A percentile compares a stretch with the other conserved stretches of the same genome.
Conservation (phyloP, 371 early-diverging fungal species). For the Mucor piriformis region DNA sequence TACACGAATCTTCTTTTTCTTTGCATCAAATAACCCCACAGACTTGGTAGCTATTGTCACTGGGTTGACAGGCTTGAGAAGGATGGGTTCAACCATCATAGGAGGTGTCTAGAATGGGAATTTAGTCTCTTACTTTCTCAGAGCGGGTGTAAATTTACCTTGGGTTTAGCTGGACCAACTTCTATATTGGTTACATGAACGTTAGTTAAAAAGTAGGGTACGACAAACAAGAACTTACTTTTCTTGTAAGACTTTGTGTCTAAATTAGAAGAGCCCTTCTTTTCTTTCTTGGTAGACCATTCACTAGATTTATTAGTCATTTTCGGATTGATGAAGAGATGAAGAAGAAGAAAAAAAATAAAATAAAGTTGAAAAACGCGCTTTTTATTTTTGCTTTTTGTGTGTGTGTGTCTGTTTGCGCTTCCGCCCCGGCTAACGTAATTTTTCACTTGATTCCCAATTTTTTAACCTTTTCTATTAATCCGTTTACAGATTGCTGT, state of each 20-base stretch:
- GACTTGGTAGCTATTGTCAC: no score
- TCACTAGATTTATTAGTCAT: neutral
- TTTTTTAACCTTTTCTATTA: slow-evolving; percentile 48
- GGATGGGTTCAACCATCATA: no score
- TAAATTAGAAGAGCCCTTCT: neutral
- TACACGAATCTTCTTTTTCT: no score
- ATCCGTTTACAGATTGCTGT: slow-evolving; percentile 33
- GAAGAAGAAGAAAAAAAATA: neutral
- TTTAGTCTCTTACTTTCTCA: no score
- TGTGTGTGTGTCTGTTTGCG: no score
- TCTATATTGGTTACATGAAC: neutral
- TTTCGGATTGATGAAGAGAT: neutral
- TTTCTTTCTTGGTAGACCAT: neutral
- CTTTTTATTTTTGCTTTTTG: neutral
- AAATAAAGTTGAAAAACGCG: neutral
- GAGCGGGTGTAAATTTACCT: no score
- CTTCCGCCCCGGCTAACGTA: neutral
- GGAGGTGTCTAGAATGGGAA: no score
- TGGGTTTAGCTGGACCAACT: neutral
- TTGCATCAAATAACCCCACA: no score
- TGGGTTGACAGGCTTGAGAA: no score
- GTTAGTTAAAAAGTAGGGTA: neutral
- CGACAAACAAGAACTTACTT: neutral
- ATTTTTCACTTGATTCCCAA: slow-evolving; percentile 32
- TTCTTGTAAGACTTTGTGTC: neutral